Percentiles rank a stretch among this genome's conserved stretches.
These are phyloP conservation scores for Quillaja saponaria DNA, from an alignment of 306 rosid genomes.

Conservation along the genomic window DNA sequence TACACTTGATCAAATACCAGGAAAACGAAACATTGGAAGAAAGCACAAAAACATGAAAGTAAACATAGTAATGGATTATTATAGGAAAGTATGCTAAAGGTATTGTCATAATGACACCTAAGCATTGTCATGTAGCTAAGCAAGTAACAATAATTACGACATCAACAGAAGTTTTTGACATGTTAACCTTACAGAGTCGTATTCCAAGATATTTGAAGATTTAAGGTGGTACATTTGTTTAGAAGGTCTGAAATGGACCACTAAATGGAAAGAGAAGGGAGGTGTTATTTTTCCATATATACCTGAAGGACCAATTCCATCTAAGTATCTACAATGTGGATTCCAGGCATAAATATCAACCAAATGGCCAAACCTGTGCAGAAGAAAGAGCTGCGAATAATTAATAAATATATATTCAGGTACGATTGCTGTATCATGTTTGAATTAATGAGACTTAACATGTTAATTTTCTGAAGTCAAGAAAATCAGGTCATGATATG, in stretches of 20 bases:
- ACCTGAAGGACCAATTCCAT: conserved; percentile 85
- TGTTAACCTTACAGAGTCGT: neutral
- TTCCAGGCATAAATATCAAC: conserved; percentile 93
- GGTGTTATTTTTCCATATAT: neutral
- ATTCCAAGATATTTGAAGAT: conserved; percentile 21
- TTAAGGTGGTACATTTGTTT: conserved; percentile 12
- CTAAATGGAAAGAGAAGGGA: neutral
- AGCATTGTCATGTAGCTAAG: neutral
- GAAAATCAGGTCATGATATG: conserved; percentile 10
- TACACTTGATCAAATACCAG: neutral
- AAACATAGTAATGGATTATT: neutral
- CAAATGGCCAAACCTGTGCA: conserved; percentile 79
- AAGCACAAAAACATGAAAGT: neutral
- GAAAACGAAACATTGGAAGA: conserved; percentile 8
- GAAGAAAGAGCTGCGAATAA: conserved; percentile 17
- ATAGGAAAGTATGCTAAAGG: neutral
- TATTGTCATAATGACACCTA: conserved; percentile 5
- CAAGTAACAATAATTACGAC: neutral
- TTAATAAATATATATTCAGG: conserved; percentile 1
- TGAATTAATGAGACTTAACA: conserved; percentile 22
- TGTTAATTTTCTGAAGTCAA: conserved; percentile 17
- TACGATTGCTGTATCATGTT: conserved; percentile 2
- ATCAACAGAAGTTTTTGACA: neutral
- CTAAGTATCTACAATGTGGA: conserved; percentile 89
- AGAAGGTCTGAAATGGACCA: neutral